A percentile compares a stretch with the other conserved stretches of the same genome.
phyloP scores from a whole-genome alignment of 768 basidiomycete species.

The Suillus subaureus region DNA sequence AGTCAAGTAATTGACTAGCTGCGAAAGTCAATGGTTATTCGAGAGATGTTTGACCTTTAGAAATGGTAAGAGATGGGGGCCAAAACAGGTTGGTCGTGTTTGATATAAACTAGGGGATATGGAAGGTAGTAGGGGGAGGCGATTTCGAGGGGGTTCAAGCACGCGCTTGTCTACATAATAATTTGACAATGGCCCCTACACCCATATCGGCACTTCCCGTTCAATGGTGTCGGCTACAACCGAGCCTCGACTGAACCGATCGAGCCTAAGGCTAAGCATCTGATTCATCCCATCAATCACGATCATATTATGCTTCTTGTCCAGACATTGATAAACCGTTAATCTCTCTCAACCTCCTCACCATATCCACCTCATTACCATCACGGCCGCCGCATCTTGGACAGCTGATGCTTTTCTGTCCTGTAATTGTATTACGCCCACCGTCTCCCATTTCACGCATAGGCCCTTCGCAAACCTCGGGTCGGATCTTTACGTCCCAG shows the following conservation, averaged over 20 bases:
- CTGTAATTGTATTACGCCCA: not conserved
- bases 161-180: conserved; percentile 5
- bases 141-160: conserved; percentile 2
- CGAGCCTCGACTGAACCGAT: not conserved
- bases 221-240: not conserved
- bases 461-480: not conserved
- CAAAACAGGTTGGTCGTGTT: not conserved
- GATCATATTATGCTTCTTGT: not conserved
- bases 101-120: not conserved
- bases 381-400: not conserved
- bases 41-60: not conserved
- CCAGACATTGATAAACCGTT: not conserved
- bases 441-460: not conserved
- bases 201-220: conserved; percentile 1
- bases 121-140: not conserved
- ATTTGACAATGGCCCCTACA: conserved; percentile 6
- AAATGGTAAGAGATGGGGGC: not conserved
- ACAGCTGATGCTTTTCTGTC: not conserved
- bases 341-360: not conserved
- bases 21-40: not conserved
- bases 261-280: not conserved
- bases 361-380: not conserved
- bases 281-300: not conserved
- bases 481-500: conserved; percentile 1
- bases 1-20: not conserved